Conservation (phyloP, 768 basidiomycete genomes). For the Coprinopsis sp. region DNA sequence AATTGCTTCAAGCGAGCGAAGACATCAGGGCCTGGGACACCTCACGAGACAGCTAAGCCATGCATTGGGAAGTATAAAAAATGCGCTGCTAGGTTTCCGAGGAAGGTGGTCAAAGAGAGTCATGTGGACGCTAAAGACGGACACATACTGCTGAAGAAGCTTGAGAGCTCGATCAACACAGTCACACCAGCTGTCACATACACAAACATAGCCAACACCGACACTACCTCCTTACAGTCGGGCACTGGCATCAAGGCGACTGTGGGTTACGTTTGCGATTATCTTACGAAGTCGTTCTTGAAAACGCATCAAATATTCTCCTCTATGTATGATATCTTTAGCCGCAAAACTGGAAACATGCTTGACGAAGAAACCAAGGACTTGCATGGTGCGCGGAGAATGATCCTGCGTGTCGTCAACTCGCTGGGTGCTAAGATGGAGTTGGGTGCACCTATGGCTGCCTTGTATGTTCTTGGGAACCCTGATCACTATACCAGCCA, state of each 20-base stretch:
- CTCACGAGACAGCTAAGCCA: background rate
- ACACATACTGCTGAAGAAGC: background rate
- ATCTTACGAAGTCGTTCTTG: background rate
- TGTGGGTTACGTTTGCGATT: background rate
- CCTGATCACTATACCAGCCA: slow-evolving; percentile 31
- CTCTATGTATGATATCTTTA: background rate
- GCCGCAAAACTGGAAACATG: background rate
- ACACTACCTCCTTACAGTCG: background rate
- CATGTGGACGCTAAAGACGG: background rate
- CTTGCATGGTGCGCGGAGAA: background rate
- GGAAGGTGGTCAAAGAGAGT: background rate
- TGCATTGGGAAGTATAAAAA: background rate
- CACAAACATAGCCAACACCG: background rate
- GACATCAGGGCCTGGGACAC: background rate
- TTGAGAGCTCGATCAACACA: background rate
- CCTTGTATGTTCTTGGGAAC: slow-evolving; percentile 22
- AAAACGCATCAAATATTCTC: slow-evolving; percentile 7
- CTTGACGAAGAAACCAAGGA: too few relatives aligned
- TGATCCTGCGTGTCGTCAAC: slow-evolving; percentile 21
- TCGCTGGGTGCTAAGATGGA: slow-evolving; percentile 23
- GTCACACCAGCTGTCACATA: background rate
- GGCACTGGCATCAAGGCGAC: slow-evolving; percentile 1
- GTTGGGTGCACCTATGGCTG: slow-evolving; percentile 29
- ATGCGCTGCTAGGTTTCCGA: background rate
- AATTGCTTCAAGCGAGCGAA: background rate